Percentiles rank a stretch among this genome's conserved stretches.
phyloP scores from a whole-genome alignment of 169 alveolate species.

The Besnoitia besnoiti region DNA sequence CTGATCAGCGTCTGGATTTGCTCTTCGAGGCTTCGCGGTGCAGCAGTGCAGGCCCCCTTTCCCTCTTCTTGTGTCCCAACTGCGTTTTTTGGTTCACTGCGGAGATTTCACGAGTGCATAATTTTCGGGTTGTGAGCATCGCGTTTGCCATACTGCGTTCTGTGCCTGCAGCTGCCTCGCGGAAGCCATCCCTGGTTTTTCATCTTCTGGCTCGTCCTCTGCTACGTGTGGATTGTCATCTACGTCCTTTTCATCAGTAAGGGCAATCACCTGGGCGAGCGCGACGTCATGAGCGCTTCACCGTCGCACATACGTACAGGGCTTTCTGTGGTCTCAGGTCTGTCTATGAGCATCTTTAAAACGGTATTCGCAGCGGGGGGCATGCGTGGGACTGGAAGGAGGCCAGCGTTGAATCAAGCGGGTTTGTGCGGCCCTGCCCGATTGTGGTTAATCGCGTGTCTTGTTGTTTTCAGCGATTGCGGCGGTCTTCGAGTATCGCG shows the following conservation, averaged over 20 bases:
- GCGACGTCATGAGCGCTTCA: no score
- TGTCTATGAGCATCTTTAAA: no score
- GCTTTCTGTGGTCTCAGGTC: no score
- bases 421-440: no score
- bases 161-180: conserved; percentile 69
- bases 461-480: conserved; percentile 46
- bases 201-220: conserved; percentile 78
- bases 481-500: conserved; percentile 72
- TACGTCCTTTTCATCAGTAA: conserved; percentile 77
- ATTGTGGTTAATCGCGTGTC: no score
- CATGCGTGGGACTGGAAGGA: no score
- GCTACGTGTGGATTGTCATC: conserved; percentile 79
- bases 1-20: no score
- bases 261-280: neutral
- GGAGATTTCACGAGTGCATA: neutral
- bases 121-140: neutral
- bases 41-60: neutral
- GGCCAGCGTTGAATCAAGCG: no score
- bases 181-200: conserved; percentile 83
- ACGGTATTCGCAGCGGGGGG: no score
- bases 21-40: no score
- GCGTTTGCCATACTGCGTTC: no score
- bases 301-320: no score
- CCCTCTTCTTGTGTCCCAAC: neutral
- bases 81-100: neutral